These are phyloP conservation scores for Pythium utonaiense DNA, from an alignment of 352 stramenopile genomes.

Conservation along the genomic window DNA sequence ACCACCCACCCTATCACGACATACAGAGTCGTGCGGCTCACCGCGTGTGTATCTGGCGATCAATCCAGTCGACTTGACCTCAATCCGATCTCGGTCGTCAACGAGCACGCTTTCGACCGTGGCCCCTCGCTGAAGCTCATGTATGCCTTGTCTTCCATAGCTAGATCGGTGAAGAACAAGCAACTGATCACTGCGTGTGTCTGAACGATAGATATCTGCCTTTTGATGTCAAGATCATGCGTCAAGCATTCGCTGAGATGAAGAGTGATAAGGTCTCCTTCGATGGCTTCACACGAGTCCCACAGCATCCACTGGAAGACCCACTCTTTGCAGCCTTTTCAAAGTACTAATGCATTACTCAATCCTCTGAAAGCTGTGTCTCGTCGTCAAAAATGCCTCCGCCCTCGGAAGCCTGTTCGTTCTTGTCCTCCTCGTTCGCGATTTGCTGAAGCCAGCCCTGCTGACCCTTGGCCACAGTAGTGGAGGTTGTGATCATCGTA, in stretches of 20 bases:
- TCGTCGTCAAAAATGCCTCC: slow-evolving; percentile 37
- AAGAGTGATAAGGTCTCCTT: slow-evolving; percentile 67
- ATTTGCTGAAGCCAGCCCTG: slow-evolving; percentile 21
- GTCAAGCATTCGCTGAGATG: slow-evolving; percentile 69
- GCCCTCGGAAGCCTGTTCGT: slow-evolving; percentile 23
- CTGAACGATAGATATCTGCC: slow-evolving; percentile 49
- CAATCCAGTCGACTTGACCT: slow-evolving; percentile 73
- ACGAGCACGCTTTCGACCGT: slow-evolving; percentile 63
- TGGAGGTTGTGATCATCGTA: too few relatives aligned
- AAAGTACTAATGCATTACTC: slow-evolving; percentile 18
- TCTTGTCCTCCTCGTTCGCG: slow-evolving; percentile 22
- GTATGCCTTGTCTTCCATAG: slow-evolving; percentile 25
- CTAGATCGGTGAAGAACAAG: too few relatives aligned
- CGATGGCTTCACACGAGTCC: slow-evolving; percentile 56
- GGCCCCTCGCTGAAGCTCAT: slow-evolving; percentile 62
- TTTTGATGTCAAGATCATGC: slow-evolving; percentile 73
- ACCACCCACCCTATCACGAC: too few relatives aligned
- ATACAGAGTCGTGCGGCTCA: too few relatives aligned
- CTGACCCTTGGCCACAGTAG: slow-evolving; percentile 7
- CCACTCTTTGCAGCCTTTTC: slow-evolving; percentile 63
- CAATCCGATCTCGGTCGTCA: slow-evolving; percentile 67
- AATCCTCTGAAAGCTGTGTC: slow-evolving; percentile 29
- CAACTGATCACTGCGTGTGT: not conserved
- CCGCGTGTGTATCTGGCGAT: too few relatives aligned
- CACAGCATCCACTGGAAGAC: slow-evolving; percentile 49